phyloP scores from a whole-genome alignment of 75 land plant genomes.

The Pseudotsuga menziesii region DNA sequence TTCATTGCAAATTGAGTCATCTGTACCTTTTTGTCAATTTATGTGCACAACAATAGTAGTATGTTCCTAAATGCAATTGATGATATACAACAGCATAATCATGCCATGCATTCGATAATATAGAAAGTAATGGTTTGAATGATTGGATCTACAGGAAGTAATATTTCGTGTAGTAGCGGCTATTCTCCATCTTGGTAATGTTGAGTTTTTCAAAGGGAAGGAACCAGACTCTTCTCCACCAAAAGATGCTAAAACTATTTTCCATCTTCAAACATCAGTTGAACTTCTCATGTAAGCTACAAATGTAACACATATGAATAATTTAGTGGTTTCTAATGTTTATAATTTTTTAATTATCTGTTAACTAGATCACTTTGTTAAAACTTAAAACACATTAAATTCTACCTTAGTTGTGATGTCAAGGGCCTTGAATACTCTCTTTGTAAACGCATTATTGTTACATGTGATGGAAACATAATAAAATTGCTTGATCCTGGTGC shows the following conservation, averaged over 20 bases:
- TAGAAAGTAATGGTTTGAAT: background rate
- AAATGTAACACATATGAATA: background rate
- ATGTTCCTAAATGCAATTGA: constrained; percentile 4
- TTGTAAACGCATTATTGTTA: constrained; percentile 72
- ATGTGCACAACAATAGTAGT: background rate
- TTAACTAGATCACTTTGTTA: background rate
- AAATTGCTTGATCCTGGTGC: too few species aligned
- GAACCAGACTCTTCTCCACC: constrained; percentile 67
- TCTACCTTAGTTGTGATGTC: constrained; percentile 60
- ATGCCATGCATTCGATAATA: background rate
- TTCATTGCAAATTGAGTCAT: background rate
- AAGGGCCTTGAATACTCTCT: constrained; percentile 72
- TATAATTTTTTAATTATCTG: background rate
- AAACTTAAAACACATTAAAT: constrained; percentile 1
- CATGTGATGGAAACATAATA: too few species aligned
- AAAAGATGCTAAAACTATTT: constrained; percentile 59
- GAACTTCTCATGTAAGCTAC: constrained; percentile 62
- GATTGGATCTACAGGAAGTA: constrained; percentile 46
- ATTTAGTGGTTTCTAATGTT: background rate
- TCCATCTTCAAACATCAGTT: constrained; percentile 62
- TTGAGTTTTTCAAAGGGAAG: constrained; percentile 63
- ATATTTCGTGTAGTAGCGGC: constrained; percentile 79
- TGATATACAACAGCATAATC: too few species aligned
- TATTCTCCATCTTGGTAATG: constrained; percentile 76
- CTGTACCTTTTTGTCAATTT: background rate